These are phyloP conservation scores for Zygoascus flipseniorum DNA, from an alignment of 805 yeast genomes.

Conservation along the genomic window DNA sequence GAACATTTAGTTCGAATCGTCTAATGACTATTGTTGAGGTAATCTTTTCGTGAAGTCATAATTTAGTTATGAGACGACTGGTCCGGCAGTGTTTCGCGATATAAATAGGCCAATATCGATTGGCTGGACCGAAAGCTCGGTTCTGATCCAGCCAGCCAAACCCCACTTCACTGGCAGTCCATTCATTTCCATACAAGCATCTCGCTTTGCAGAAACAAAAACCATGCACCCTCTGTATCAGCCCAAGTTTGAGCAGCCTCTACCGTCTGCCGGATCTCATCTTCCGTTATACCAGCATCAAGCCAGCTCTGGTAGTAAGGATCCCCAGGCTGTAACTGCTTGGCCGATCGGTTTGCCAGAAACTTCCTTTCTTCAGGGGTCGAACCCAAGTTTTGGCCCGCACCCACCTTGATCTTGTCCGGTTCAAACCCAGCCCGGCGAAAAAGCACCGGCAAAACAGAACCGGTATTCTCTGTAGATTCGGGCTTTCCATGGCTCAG, in stretches of 20 bases:
- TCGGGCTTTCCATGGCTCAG: conserved; percentile 12
- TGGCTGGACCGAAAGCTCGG: no score
- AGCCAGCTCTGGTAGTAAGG: conserved; percentile 10
- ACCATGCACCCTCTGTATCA: conserved; percentile 11
- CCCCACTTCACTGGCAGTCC: neutral
- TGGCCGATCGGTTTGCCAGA: conserved; percentile 17
- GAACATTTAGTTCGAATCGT: no score
- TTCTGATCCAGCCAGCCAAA: no score
- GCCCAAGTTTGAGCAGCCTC: conserved; percentile 15
- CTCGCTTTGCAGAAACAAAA: conserved; percentile 13
- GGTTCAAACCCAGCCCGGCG: conserved; percentile 10
- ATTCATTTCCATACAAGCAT: conserved; percentile 14
- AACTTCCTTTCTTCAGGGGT: conserved; percentile 8
- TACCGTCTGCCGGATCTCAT: conserved; percentile 9
- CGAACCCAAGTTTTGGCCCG: conserved; percentile 13
- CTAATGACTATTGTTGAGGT: no score
- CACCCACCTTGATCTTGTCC: neutral
- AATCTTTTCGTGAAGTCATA: no score
- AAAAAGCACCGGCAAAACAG: conserved; percentile 10
- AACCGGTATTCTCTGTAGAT: conserved; percentile 16
- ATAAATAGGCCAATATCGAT: no score
- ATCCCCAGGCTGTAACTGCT: conserved; percentile 15
- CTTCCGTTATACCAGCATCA: conserved; percentile 6
- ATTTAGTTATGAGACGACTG: no score
- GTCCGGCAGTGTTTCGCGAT: no score